A percentile compares a stretch with the other conserved stretches of the same genome.
These are phyloP conservation scores for Diplodia intermedia DNA, from an alignment of 2,329 filamentous ascomycete genomes.

Conservation along the genomic window DNA sequence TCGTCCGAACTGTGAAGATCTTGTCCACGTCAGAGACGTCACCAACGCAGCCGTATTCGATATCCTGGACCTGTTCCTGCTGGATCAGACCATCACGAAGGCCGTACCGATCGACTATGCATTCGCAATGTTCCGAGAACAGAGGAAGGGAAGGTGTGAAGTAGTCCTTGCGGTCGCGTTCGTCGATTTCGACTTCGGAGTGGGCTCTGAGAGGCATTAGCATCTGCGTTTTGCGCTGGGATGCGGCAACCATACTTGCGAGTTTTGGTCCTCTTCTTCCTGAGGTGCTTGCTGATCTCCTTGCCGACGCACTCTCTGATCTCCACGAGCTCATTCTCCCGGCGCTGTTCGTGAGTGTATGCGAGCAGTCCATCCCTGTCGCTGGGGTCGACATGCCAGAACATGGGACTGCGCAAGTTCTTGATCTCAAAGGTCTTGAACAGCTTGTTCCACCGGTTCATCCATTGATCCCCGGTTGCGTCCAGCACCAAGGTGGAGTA, in stretches of 20 bases:
- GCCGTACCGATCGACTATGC: constrained; percentile 50
- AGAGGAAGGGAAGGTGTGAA: constrained; percentile 50
- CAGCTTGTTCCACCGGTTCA: constrained; percentile 72
- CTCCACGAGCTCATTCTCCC: constrained; percentile 71
- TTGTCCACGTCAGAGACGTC: constrained; percentile 56
- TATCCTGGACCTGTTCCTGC: constrained; percentile 65
- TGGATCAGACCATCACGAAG: constrained; percentile 64
- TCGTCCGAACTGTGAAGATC: constrained; percentile 70
- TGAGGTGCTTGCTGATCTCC: constrained; percentile 78
- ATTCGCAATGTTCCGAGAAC: constrained; percentile 53
- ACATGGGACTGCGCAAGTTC: constrained; percentile 79
- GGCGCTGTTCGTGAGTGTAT: constrained; percentile 67
- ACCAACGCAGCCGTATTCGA: constrained; percentile 63
- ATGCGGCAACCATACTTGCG: constrained; percentile 48
- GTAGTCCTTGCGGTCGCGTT: constrained; percentile 57
- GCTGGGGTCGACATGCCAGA: constrained; percentile 79
- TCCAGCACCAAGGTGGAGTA: constrained; percentile 70
- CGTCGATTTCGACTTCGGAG: constrained; percentile 50
- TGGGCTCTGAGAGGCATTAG: constrained; percentile 31
- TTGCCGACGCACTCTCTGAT: constrained; percentile 78
- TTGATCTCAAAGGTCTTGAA: constrained; percentile 74
- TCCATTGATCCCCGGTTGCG: constrained; percentile 68
- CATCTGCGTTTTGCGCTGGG: neutral
- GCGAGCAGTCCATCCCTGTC: constrained; percentile 77
- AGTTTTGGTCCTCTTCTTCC: constrained; percentile 66